These are phyloP conservation scores for Cryphonectria parasitica DNA, from an alignment of 2,329 filamentous ascomycete species.

Conservation along the genomic window DNA sequence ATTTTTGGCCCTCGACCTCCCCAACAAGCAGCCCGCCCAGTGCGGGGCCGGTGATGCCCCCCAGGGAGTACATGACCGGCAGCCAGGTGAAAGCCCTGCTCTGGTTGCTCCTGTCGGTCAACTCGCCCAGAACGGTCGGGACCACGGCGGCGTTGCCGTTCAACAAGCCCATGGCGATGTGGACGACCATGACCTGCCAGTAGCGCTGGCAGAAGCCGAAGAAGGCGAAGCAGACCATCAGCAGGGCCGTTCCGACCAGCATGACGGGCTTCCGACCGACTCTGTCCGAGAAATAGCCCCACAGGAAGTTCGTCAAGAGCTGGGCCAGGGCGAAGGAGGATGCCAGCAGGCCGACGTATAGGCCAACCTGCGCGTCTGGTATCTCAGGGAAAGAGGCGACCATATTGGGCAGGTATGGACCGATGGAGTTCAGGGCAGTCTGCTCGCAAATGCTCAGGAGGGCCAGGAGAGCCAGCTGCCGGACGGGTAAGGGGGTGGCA, in stretches of 20 bases:
- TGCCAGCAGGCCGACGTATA: constrained; percentile 90
- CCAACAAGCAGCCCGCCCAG: constrained; percentile 85
- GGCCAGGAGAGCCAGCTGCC: constrained; percentile 82
- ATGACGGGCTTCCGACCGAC: constrained; percentile 84
- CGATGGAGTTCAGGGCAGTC: constrained; percentile 95
- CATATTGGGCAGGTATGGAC: constrained; percentile 94
- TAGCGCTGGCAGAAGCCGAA: constrained; percentile 87
- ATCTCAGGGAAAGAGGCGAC: constrained; percentile 83
- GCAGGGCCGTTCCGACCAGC: constrained; percentile 78
- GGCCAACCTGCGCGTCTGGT: constrained; percentile 68
- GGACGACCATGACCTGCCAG: constrained; percentile 83
- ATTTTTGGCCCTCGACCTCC: constrained; percentile 56
- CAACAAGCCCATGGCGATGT: constrained; percentile 86
- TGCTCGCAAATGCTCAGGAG: constrained; percentile 91
- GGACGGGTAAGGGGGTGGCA: constrained; percentile 77
- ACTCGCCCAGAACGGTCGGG: constrained; percentile 89
- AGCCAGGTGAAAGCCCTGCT: constrained; percentile 91
- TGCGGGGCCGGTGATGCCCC: constrained; percentile 89
- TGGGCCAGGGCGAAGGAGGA: constrained; percentile 92
- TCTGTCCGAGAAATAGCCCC: constrained; percentile 81
- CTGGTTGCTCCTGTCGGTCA: constrained; percentile 95
- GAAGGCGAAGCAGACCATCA: constrained; percentile 77
- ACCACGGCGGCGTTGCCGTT: constrained; percentile 97
- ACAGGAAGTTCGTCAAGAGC: constrained; percentile 88
- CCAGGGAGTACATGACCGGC: constrained; percentile 93